Conservation (phyloP, 352 stramenopile genomes). For the Phytopythium sindhum region DNA sequence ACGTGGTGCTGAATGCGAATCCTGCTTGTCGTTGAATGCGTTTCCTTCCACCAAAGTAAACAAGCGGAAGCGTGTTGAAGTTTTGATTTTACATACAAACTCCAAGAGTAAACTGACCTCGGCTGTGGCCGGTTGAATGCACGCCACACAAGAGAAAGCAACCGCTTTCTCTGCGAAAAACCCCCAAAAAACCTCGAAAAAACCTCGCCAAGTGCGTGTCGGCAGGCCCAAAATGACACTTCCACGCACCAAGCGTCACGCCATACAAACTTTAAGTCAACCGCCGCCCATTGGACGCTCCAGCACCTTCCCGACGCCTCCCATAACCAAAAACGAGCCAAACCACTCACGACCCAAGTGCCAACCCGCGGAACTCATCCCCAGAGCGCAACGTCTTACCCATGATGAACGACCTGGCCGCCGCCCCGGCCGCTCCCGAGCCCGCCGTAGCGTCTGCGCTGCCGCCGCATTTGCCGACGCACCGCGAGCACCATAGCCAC, state of each 20-base stretch:
- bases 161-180: conserved; percentile 7
- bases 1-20: conserved; percentile 2
- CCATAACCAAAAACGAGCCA: conserved; percentile 1
- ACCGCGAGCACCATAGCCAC: conserved; percentile 38
- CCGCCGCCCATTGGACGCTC: too few species aligned
- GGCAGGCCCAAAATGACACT: background rate
- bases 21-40: background rate
- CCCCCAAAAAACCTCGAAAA: background rate
- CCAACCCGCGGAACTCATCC: background rate
- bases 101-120: background rate
- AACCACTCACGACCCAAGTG: background rate
- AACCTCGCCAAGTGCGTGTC: background rate
- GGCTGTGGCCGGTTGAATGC: background rate
- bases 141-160: background rate
- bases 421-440: background rate
- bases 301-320: background rate
- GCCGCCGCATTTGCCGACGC: conserved; percentile 21
- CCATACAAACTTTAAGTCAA: conserved; percentile 5
- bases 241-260: conserved; percentile 6
- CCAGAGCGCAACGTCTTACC: background rate
- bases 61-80: background rate
- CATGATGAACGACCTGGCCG: conserved; percentile 30
- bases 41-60: background rate
- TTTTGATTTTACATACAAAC: background rate
- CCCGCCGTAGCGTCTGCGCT: conserved; percentile 3